Evolutionary conservation across 2,329 filamentous ascomycete species (phyloP).

Genomic region (Phaeophleospora eucalypticola): DNA sequence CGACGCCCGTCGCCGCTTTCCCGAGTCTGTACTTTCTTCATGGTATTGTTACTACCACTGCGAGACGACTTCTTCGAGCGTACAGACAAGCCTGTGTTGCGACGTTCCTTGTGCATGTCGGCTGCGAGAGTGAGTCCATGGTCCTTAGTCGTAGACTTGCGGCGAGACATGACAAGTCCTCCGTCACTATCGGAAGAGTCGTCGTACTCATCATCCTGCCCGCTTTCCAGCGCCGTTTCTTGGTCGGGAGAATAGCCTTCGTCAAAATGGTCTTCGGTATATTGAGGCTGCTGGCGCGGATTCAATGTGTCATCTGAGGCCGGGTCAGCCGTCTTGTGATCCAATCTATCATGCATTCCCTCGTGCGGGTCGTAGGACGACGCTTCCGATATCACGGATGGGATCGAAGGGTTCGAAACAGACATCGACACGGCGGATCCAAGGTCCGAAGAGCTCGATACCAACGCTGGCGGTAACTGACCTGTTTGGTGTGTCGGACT

Average conservation of each 20-base stretch:
- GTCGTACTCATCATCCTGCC: slow-evolving; percentile 39
- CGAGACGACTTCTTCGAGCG: slow-evolving; percentile 40
- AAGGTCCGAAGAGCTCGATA: slow-evolving; percentile 48
- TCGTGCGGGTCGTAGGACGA: slow-evolving; percentile 40
- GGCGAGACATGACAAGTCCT: slow-evolving; percentile 37
- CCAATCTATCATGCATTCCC: slow-evolving; percentile 27
- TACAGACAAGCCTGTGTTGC: slow-evolving; percentile 29
- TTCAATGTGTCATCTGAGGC: slow-evolving; percentile 36
- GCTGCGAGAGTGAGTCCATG: slow-evolving; percentile 9
- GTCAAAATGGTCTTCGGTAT: slow-evolving; percentile 23
- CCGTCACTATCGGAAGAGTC: slow-evolving; percentile 37
- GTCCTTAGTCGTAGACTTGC: slow-evolving; percentile 25
- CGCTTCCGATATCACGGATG: slow-evolving; percentile 47
- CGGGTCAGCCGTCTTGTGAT: slow-evolving; percentile 34
- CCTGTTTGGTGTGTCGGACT: slow-evolving; percentile 36
- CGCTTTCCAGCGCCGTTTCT: slow-evolving; percentile 37
- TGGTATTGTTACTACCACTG: slow-evolving; percentile 48
- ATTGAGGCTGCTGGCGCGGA: slow-evolving; percentile 18
- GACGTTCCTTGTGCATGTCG: slow-evolving; percentile 19
- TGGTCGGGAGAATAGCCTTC: slow-evolving; percentile 33
- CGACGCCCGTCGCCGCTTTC: slow-evolving; percentile 25
- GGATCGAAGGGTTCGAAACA: slow-evolving; percentile 49
- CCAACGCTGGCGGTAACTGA: slow-evolving; percentile 28
- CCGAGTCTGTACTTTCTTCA: slow-evolving; percentile 44
- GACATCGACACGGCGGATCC: slow-evolving; percentile 47